These are phyloP conservation scores for Ramaria sp. DNA, from an alignment of 768 basidiomycete species.

Conservation along the genomic window DNA sequence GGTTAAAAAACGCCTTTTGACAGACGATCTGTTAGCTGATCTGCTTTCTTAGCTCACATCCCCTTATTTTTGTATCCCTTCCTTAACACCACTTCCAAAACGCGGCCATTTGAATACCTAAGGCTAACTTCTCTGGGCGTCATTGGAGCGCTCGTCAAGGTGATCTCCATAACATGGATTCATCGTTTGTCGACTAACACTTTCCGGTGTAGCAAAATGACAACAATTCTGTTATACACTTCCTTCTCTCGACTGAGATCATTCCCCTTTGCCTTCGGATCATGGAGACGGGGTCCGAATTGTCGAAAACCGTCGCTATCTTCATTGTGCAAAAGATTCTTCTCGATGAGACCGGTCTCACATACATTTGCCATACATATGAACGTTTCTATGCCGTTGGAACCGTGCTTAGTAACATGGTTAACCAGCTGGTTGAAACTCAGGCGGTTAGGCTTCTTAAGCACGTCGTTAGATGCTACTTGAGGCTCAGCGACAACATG, in stretches of 20 bases:
- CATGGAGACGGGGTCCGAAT: slow-evolving; percentile 98
- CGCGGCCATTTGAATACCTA: slow-evolving; percentile 98
- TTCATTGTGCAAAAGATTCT: slow-evolving; percentile 99
- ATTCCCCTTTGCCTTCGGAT: slow-evolving; percentile 98
- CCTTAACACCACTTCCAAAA: slow-evolving; percentile 97
- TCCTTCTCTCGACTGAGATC: slow-evolving; percentile 97
- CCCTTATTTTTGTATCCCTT: slow-evolving; percentile 94
- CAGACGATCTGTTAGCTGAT: not conserved
- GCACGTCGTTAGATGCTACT: slow-evolving; percentile 95
- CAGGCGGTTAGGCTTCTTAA: slow-evolving; percentile 94
- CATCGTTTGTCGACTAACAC: slow-evolving; percentile 2
- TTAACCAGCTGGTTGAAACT: slow-evolving; percentile 93
- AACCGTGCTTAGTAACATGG: slow-evolving; percentile 98
- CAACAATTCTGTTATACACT: slow-evolving; percentile 97
- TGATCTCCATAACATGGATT: slow-evolving; percentile 21
- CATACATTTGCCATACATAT: slow-evolving; percentile 99
- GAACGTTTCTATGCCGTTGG: slow-evolving; percentile 99
- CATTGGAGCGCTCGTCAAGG: slow-evolving; percentile 97
- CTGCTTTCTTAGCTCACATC: slow-evolving; percentile 64
- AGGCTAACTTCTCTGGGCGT: slow-evolving; percentile 99
- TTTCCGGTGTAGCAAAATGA: slow-evolving; percentile 77
- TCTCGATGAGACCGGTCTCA: slow-evolving; percentile 92
- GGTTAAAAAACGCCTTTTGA: slow-evolving; percentile 36
- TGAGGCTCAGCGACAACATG: slow-evolving; percentile 91
- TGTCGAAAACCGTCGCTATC: slow-evolving; percentile 98